phyloP scores from a whole-genome alignment of 1,284 basidiomycete genomes.

The Schizopora paradoxa region DNA sequence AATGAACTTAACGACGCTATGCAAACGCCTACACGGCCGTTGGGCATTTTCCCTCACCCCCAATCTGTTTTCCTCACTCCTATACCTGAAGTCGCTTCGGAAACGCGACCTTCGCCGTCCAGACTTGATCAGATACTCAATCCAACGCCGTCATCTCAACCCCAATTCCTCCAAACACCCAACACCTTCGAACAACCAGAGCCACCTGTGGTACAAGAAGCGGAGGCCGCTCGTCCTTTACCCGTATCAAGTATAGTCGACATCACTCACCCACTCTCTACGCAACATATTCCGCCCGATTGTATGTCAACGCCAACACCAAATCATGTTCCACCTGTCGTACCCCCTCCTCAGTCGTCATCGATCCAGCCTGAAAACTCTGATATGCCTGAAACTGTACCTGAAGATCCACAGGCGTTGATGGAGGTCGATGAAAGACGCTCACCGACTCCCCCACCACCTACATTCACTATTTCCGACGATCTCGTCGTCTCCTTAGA shows the following conservation, averaged over 20 bases:
- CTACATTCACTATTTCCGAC: slow-evolving; percentile 60
- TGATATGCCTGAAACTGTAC: background rate
- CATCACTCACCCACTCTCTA: slow-evolving; percentile 26
- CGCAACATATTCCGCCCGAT: background rate
- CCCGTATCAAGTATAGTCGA: slow-evolving; percentile 2
- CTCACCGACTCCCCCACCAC: slow-evolving; percentile 45
- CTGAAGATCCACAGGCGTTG: slow-evolving; percentile 29
- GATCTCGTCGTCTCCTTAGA: slow-evolving; percentile 41
- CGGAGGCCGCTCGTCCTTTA: too few species aligned
- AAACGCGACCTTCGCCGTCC: slow-evolving; percentile 27
- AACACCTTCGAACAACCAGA: too few species aligned
- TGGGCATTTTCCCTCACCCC: slow-evolving; percentile 30
- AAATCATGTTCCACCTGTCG: background rate
- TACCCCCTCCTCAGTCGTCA: too few species aligned
- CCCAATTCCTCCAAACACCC: too few species aligned
- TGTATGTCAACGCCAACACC: too few species aligned
- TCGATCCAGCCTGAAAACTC: slow-evolving; percentile 18
- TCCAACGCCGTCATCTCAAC: slow-evolving; percentile 38
- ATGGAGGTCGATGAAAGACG: slow-evolving; percentile 45
- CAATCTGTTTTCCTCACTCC: slow-evolving; percentile 12
- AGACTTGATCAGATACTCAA: slow-evolving; percentile 59
- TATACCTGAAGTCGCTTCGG: slow-evolving; percentile 2
- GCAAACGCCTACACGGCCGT: slow-evolving; percentile 20
- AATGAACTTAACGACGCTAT: slow-evolving; percentile 19
- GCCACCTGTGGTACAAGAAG: too few species aligned